A percentile compares a stretch with the other conserved stretches of the same genome.
These are phyloP conservation scores for Trametes polyzona DNA, from an alignment of 1,284 basidiomycete species.

Conservation along the genomic window DNA sequence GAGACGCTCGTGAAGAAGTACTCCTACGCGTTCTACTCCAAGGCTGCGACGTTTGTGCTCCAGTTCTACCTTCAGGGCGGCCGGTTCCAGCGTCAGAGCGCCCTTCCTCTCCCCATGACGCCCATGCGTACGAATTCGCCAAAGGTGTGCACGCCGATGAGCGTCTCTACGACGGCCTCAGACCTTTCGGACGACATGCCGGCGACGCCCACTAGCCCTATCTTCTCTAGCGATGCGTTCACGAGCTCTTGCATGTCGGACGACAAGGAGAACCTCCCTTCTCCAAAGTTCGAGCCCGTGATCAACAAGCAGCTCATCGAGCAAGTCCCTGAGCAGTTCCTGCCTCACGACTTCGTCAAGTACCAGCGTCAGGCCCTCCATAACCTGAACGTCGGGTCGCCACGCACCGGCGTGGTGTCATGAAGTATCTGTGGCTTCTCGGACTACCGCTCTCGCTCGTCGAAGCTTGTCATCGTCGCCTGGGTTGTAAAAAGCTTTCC, in stretches of 20 bases:
- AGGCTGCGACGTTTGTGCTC: constrained; percentile 89
- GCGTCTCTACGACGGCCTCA: constrained; percentile 69
- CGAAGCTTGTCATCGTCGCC: constrained; percentile 15
- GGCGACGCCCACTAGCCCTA: constrained; percentile 73
- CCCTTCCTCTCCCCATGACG: constrained; percentile 67
- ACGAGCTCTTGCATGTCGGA: constrained; percentile 56
- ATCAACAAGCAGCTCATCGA: constrained; percentile 72
- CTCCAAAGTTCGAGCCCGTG: constrained; percentile 63
- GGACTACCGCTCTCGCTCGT: constrained; percentile 21
- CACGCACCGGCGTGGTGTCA: constrained; percentile 59
- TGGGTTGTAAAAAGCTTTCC: constrained; percentile 40
- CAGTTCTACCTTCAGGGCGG: constrained; percentile 89
- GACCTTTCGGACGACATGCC: constrained; percentile 83
- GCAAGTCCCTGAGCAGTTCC: constrained; percentile 69
- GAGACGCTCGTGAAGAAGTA: constrained; percentile 98
- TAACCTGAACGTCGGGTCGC: constrained; percentile 59
- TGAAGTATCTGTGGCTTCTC: constrained; percentile 40
- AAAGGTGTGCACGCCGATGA: constrained; percentile 72
- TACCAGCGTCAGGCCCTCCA: constrained; percentile 76
- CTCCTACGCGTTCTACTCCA: constrained; percentile 92
- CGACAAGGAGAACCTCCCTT: constrained; percentile 79
- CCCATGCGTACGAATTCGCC: constrained; percentile 61
- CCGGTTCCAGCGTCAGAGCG: constrained; percentile 58
- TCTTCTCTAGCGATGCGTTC: constrained; percentile 48
- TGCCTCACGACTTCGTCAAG: constrained; percentile 77